A percentile compares a stretch with the other conserved stretches of the same genome.
Conservation (phyloP, 768 basidiomycete species). For the Mycena albidolilacea region DNA sequence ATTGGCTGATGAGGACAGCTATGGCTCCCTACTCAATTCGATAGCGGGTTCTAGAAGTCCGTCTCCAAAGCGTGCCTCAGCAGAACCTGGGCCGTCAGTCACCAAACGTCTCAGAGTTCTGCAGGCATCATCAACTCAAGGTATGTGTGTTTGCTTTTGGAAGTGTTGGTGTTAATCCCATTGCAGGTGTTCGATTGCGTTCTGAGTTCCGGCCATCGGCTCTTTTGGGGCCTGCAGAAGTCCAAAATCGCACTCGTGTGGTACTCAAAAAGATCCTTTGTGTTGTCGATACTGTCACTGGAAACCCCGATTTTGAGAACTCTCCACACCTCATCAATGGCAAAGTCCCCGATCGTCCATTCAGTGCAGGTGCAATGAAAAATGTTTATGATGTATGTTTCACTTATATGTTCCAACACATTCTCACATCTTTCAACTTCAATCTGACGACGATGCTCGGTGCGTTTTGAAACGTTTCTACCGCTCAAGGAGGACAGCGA, state of each 20-base stretch:
- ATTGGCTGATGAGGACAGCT: neutral
- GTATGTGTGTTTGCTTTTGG: neutral
- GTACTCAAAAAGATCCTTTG: no score
- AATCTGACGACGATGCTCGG: neutral
- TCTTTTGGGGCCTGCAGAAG: neutral
- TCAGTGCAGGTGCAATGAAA: constrained; percentile 17
- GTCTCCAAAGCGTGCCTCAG: neutral
- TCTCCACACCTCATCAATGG: neutral
- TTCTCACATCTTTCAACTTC: no score
- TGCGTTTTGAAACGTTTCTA: neutral
- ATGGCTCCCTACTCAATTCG: neutral
- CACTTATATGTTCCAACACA: no score
- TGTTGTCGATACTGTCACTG: neutral
- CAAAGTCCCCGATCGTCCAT: neutral
- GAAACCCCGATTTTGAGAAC: neutral
- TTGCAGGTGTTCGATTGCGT: neutral
- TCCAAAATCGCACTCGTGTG: constrained; percentile 4
- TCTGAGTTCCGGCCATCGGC: neutral
- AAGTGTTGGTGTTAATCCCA: neutral
- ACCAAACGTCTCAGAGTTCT: neutral
- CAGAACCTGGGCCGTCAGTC: neutral
- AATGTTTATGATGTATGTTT: neutral
- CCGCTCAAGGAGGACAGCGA: no score
- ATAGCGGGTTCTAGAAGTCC: neutral
- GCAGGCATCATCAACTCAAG: no score